Evolutionary conservation across 495 filamentous ascomycete species (phyloP).

Genomic region (Chaetomium tenue): DNA sequence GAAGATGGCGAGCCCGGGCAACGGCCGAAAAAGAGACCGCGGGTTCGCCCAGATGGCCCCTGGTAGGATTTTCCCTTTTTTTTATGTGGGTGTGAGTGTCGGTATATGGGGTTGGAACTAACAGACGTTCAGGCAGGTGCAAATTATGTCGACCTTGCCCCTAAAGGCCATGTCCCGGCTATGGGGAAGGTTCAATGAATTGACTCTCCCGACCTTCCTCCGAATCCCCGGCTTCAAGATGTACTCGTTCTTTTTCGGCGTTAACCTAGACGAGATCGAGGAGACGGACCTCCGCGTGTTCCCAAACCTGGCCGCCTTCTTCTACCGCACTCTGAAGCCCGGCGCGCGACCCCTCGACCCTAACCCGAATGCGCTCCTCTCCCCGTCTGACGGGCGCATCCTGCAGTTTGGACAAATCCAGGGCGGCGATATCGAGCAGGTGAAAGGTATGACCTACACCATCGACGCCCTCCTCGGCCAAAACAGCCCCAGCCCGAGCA

Average conservation of each 20-base stretch:
- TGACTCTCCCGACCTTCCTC: conserved; percentile 84
- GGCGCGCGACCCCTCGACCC: conserved; percentile 84
- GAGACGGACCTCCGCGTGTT: conserved; percentile 86
- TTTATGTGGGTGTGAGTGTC: not conserved
- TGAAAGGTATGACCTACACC: conserved; percentile 97
- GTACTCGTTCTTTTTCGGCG: conserved; percentile 89
- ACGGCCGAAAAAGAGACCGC: conserved; percentile 61
- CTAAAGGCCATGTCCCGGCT: conserved; percentile 88
- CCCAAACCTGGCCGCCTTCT: conserved; percentile 92
- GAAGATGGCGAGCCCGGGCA: conserved; percentile 40
- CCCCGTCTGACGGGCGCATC: conserved; percentile 85
- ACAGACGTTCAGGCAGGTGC: conserved; percentile 67
- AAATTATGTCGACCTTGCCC: conserved; percentile 93
- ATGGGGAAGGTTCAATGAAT: conserved; percentile 95
- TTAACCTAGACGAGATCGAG: conserved; percentile 83
- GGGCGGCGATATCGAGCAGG: conserved; percentile 93
- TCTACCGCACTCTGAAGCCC: conserved; percentile 91
- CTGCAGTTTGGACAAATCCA: conserved; percentile 92
- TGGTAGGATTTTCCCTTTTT: conserved; percentile 55
- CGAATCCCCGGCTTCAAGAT: conserved; percentile 93
- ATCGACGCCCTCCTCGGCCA: conserved; percentile 86
- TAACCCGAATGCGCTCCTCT: conserved; percentile 71
- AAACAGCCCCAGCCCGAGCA: conserved; percentile 46
- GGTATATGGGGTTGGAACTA: not conserved
- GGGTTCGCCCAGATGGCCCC: conserved; percentile 80